A percentile compares a stretch with the other conserved stretches of the same genome.
These are phyloP conservation scores for Pyronema domesticum DNA, from an alignment of 495 filamentous ascomycete species.

Conservation along the genomic window DNA sequence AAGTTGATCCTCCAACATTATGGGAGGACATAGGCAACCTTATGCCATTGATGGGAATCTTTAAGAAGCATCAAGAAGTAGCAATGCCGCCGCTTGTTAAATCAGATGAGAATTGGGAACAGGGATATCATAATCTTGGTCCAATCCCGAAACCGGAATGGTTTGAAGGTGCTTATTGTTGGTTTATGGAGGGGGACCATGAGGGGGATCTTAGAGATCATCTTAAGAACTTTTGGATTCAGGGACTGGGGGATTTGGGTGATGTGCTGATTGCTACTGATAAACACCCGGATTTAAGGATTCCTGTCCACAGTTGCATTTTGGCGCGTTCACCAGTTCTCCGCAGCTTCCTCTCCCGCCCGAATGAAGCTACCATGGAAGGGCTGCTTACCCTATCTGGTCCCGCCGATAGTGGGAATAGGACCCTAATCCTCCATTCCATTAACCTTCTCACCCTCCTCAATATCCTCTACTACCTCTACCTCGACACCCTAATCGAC, in stretches of 20 bases:
- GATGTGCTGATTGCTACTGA: constrained; percentile 37
- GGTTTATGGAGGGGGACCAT: constrained; percentile 14
- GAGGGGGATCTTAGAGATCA: constrained; percentile 11
- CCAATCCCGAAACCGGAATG: constrained; percentile 16
- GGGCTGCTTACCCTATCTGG: constrained; percentile 6
- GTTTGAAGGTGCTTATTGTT: constrained; percentile 24
- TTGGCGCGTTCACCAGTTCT: constrained; percentile 56
- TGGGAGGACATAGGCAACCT: constrained; percentile 59
- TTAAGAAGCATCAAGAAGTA: constrained; percentile 10
- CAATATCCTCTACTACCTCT: constrained; percentile 63
- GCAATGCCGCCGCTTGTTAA: constrained; percentile 9
- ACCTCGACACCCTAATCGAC: constrained; percentile 63
- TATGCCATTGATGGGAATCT: constrained; percentile 37
- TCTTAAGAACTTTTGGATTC: constrained; percentile 20
- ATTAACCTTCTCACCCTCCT: constrained; percentile 58
- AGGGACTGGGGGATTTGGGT: constrained; percentile 21
- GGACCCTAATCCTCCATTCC: constrained; percentile 33
- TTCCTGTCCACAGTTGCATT: constrained; percentile 75
- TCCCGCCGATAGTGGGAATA: neutral
- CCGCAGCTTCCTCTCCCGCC: constrained; percentile 36
- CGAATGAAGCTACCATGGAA: constrained; percentile 11
- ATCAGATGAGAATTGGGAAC: constrained; percentile 13
- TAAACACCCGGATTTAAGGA: constrained; percentile 40
- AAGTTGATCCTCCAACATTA: constrained; percentile 42
- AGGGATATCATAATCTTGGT: constrained; percentile 4